Evolutionary conservation across 139 green algal genomes (phyloP), one percentile per base, ranked within the genome.

Genomic region (Picocystis salinarum): DNA sequence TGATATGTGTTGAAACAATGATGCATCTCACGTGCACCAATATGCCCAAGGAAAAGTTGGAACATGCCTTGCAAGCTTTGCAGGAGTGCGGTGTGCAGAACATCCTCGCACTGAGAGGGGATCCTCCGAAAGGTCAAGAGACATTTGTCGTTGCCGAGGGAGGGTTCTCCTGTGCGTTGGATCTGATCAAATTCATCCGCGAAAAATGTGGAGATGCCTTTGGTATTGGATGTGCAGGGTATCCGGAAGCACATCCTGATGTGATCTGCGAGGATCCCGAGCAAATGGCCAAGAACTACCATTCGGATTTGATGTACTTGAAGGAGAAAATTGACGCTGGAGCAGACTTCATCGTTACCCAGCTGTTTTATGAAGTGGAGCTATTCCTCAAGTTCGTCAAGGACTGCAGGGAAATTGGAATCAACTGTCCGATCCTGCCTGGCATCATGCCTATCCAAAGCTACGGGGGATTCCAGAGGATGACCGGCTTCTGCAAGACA

Each of bases 11-110:
- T 24, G 81, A 95, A 65, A 94, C 82, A 11, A 95, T 94, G 79
- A 96, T 96, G 85, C 85, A 96, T 64, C 61, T 96, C 29, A 96
- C 85, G 4, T 96, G 85, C 71, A 96, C 85, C 45, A 96, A 96
- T 74, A 96, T 96, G 82, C 75, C 74, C 0, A 52, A 77, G 31
- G 76, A 91, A 33, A 80, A 80, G 54, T 64, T 96, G 33, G 50
- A 83, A n/a, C 51, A 69, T 11, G 83, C 85, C 3, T 69, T 95
- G 31, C 31, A 15, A 37, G 13, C 31, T 15, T 60, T 78, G 24
- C 85, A 88, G 52, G 73, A 81, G 45, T 49, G 50, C 2, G 85
- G 85, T 27, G 74, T 96, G 18, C 59, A 77, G 36, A 96, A 96
- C 65, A 91, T 96, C 40, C 71, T 96, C 20, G 85, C 85, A 4